Evolutionary conservation across 805 yeast genomes (phyloP), one percentile per base, ranked within the genome.

Genomic region (Blastobotrys chiropterorum): DNA sequence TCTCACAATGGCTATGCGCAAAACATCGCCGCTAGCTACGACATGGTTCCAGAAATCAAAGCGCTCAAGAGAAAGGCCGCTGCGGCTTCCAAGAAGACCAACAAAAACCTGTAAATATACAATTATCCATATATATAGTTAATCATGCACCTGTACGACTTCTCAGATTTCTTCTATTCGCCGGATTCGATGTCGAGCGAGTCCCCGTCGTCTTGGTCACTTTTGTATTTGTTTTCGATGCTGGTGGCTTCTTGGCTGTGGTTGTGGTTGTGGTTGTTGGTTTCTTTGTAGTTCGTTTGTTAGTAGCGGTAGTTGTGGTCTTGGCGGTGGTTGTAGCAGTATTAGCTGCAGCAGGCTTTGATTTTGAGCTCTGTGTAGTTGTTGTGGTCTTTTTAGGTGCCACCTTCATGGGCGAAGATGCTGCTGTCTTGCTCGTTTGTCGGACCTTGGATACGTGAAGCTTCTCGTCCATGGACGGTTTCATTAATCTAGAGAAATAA

Each of bases 21-120:
- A 58, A 94, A 94, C 65, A 75, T 92, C 52, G 74, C 86, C 26
- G 96, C 96, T 1, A 86, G 80, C 73, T 94, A 90, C 48, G 94
- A 87, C 65, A 86, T 90, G 66, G 56, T 47, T 19, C 56, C 57
- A 8, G 51, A 47, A 20, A 46, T 48, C 15, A 43, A 46, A 30
- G 46, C 44, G 39, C 34, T 38, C 19, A 15, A 17, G 16, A 30
- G 40, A 49, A 34, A 20, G 15, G 26, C 38, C 8, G 21, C 21
- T 20, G 16, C 19, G 15, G 47, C 39, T n/a, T n/a, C 43, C 43
- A 40, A 40, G 43, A 40, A 40, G 20, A 20, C 43, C 39, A 13
- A 20, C 38, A 44, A 26, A n/a, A 17, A 44, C 19, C 20, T 13
- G 38, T 13, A 30, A 39, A 39, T n/a, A 39, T n/a, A 39, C 19